A percentile compares a stretch with the other conserved stretches of the same genome.
phyloP scores from a whole-genome alignment of 139 green algal genomes.

The Closterium sp. region DNA sequence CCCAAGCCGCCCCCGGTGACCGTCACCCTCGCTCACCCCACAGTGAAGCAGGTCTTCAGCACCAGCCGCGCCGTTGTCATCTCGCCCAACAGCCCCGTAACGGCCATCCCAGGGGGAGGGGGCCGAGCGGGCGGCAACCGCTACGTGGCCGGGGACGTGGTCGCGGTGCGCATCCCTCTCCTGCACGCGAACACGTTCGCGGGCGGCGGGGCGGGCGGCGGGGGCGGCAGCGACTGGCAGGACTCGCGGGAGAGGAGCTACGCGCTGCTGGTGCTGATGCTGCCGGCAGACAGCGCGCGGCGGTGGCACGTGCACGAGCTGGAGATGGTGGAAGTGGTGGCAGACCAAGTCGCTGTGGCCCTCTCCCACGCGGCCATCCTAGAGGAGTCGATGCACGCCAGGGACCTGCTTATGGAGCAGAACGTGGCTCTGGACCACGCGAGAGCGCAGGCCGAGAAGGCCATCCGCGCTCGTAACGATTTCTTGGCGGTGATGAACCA shows the following conservation, averaged over 20 bases:
- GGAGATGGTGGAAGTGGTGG: constrained; percentile 48
- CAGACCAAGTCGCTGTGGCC: constrained; percentile 47
- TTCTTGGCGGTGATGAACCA: constrained; percentile 57
- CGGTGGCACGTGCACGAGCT: constrained; percentile 49
- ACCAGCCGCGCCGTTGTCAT: constrained; percentile 39
- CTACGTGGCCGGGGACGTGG: constrained; percentile 43
- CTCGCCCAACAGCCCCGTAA: constrained; percentile 39
- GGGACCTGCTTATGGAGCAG: constrained; percentile 52
- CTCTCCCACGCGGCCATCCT: constrained; percentile 48
- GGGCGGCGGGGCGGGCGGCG: neutral
- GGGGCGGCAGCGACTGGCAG: constrained; percentile 16
- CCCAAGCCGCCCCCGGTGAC: constrained; percentile 18
- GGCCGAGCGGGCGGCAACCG: neutral
- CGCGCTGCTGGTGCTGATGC: constrained; percentile 44
- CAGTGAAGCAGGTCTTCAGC: constrained; percentile 47
- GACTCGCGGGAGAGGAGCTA: constrained; percentile 21
- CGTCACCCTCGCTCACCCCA: constrained; percentile 34
- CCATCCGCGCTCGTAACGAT: constrained; percentile 49
- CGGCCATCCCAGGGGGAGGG: neutral
- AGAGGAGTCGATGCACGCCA: constrained; percentile 40
- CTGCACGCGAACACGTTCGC: constrained; percentile 45
- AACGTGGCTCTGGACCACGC: constrained; percentile 46
- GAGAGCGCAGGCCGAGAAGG: constrained; percentile 40
- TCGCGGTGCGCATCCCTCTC: constrained; percentile 40
- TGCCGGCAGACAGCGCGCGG: constrained; percentile 40